Conservation (phyloP, 140 eudicot genomes). For the Flaveria floridana region DNA sequence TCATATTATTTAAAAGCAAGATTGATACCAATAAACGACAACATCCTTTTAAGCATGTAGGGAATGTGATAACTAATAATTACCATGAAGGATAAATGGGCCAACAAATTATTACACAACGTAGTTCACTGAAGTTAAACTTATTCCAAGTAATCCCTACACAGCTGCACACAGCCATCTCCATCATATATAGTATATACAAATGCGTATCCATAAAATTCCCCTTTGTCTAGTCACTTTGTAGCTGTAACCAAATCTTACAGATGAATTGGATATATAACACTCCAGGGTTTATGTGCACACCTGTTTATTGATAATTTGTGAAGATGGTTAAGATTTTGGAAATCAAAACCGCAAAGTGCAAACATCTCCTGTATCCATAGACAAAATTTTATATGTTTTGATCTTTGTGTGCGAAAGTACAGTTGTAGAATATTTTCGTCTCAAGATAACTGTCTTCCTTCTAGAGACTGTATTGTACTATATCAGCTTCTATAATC, state of each 20-base stretch:
- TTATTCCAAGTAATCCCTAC: background rate
- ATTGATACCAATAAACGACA: background rate
- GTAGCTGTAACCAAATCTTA: background rate
- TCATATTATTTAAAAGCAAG: background rate
- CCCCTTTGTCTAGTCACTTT: background rate
- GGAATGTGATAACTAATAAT: background rate
- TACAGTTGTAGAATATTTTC: background rate
- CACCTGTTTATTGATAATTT: background rate
- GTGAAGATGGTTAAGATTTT: background rate
- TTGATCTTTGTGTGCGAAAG: background rate
- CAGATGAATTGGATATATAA: background rate
- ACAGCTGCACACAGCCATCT: background rate
- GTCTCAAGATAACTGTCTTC: background rate
- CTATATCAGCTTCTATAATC: slow-evolving; percentile 4
- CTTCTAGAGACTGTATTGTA: background rate
- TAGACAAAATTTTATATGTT: background rate
- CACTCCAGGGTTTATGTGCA: background rate
- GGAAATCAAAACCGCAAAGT: background rate
- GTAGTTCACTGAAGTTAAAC: slow-evolving; percentile 3
- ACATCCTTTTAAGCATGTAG: background rate
- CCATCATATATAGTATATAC: background rate
- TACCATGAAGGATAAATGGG: background rate
- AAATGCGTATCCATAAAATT: slow-evolving; percentile 1
- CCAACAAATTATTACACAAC: background rate
- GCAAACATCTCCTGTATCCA: background rate